These are phyloP conservation scores for Hyaloscypha bicolor DNA, from an alignment of 495 filamentous ascomycete genomes.

Conservation along the genomic window DNA sequence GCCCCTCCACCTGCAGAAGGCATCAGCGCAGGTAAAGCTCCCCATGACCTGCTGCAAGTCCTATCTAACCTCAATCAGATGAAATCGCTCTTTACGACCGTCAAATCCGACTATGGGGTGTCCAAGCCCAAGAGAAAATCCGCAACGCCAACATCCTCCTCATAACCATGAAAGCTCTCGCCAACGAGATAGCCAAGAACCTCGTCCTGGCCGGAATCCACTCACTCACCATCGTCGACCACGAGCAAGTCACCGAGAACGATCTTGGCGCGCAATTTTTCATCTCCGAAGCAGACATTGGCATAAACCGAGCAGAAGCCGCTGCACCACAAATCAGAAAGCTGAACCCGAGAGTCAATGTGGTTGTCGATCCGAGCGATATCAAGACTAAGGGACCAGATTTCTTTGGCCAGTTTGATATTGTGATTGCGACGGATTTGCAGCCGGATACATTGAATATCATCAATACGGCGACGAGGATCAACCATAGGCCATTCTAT, in stretches of 20 bases:
- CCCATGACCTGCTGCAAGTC: neutral
- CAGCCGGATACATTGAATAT: constrained; percentile 68
- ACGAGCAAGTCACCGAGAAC: constrained; percentile 71
- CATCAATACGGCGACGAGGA: constrained; percentile 81
- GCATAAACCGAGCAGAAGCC: constrained; percentile 83
- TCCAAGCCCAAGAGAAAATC: constrained; percentile 87
- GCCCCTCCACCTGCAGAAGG: constrained; percentile 13
- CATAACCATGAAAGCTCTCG: constrained; percentile 85
- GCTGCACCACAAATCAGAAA: constrained; percentile 76
- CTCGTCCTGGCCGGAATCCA: constrained; percentile 94
- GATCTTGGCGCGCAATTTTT: constrained; percentile 93
- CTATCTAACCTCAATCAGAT: constrained; percentile 52
- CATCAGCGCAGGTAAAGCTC: constrained; percentile 32
- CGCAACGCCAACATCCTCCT: constrained; percentile 90
- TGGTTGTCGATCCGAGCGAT: constrained; percentile 67
- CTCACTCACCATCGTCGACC: constrained; percentile 86
- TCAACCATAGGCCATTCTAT: constrained; percentile 80
- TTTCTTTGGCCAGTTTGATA: constrained; percentile 78
- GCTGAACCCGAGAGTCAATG: constrained; percentile 87
- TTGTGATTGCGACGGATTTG: constrained; percentile 90
- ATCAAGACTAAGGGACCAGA: constrained; percentile 63
- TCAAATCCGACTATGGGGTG: constrained; percentile 97
- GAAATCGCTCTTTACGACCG: constrained; percentile 98
- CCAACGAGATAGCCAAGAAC: constrained; percentile 95
- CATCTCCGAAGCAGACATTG: constrained; percentile 67